Evolutionary conservation across 805 yeast species (phyloP).

Genomic region (Monosporozyma solicola): DNA sequence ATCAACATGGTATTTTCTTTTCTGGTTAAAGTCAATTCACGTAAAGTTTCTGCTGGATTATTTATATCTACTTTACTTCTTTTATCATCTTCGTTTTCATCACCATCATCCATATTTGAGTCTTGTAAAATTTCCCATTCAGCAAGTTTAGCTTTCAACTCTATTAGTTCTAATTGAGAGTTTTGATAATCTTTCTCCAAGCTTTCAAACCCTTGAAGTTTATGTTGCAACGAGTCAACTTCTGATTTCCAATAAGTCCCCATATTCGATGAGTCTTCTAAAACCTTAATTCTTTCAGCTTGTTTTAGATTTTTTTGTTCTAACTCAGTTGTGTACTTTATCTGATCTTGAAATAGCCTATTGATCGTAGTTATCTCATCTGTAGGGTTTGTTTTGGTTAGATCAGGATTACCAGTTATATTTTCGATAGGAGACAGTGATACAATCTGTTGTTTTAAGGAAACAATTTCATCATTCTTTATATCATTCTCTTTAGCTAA

Average conservation of each 20-base stretch:
- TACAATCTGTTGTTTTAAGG: slow-evolving; percentile 15
- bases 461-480: slow-evolving; percentile 19
- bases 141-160: slow-evolving; percentile 39
- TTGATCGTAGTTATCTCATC: slow-evolving; percentile 30
- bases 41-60: slow-evolving; percentile 31
- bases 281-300: slow-evolving; percentile 41
- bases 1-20: slow-evolving; percentile 33
- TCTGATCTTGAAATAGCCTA: slow-evolving; percentile 34
- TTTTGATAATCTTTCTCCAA: slow-evolving; percentile 39
- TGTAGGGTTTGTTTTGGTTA: slow-evolving; percentile 23
- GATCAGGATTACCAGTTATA: background rate
- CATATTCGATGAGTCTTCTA: slow-evolving; percentile 29
- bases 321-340: slow-evolving; percentile 36
- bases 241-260: slow-evolving; percentile 20
- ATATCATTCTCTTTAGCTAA: slow-evolving; percentile 16
- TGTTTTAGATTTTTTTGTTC: slow-evolving; percentile 48
- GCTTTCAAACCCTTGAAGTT: slow-evolving; percentile 34
- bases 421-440: background rate
- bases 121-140: slow-evolving; percentile 36
- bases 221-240: slow-evolving; percentile 31
- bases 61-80: background rate
- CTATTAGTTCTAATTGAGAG: slow-evolving; percentile 42
- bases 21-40: slow-evolving; percentile 33
- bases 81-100: background rate
- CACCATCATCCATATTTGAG: slow-evolving; percentile 18